Percentiles rank a stretch among this genome's conserved stretches.
Conservation (phyloP, 805 yeast species). For the Lachancea waltii region DNA sequence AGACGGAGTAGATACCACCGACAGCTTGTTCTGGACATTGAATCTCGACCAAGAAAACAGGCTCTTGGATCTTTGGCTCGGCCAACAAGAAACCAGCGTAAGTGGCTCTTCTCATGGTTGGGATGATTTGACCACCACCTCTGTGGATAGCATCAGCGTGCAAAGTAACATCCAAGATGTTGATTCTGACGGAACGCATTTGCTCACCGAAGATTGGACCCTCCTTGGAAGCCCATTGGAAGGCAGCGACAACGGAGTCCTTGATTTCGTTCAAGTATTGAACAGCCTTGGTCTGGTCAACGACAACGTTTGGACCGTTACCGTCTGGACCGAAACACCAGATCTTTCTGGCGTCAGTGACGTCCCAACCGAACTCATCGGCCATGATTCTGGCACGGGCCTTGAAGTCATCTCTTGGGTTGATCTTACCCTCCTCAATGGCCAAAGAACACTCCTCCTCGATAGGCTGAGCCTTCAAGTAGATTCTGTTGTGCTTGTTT, state of each 20-base stretch:
- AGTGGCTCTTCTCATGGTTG: conserved; percentile 99
- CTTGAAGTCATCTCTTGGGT: conserved; percentile 97
- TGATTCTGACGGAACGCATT: conserved; percentile 92
- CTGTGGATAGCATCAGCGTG: conserved; percentile 99
- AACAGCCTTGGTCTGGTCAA: conserved; percentile 99
- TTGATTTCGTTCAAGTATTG: conserved; percentile 98
- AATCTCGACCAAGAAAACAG: conserved; percentile 97
- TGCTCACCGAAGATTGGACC: conserved; percentile 98
- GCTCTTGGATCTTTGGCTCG: conserved; percentile 98
- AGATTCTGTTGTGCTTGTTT: conserved; percentile 99
- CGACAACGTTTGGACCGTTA: conserved; percentile 96
- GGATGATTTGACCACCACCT: conserved; percentile 99
- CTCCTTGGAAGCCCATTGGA: conserved; percentile 99
- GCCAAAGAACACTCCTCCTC: conserved; percentile 89
- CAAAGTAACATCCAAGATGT: conserved; percentile 97
- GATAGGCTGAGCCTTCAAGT: conserved; percentile 94
- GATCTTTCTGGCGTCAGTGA: conserved; percentile 99
- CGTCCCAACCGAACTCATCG: conserved; percentile 99
- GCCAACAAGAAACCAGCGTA: conserved; percentile 98
- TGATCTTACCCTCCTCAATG: conserved; percentile 86
- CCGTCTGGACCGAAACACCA: conserved; percentile 99
- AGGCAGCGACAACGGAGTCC: conserved; percentile 99
- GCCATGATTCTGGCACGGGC: conserved; percentile 98
- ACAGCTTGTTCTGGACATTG: conserved; percentile 99
- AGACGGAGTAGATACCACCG: conserved; percentile 99